Percentiles rank a stretch among this genome's conserved stretches.
phyloP scores from a whole-genome alignment of 768 basidiomycete species.

The Psilocybe subaeruginosa region DNA sequence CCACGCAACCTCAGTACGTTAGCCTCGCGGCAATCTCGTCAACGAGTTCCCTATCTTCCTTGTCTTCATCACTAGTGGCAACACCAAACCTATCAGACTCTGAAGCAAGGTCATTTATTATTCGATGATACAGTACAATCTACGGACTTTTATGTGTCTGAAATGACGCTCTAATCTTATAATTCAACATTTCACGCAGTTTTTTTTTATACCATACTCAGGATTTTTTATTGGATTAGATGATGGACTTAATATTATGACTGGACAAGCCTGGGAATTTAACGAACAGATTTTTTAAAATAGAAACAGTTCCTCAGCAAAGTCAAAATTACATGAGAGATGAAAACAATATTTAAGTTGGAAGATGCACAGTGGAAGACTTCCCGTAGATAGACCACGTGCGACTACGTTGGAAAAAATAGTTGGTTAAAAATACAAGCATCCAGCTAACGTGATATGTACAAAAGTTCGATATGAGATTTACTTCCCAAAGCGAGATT shows the following conservation, averaged over 20 bases:
- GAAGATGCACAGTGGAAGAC: neutral
- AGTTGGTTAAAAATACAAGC: conserved; percentile 8
- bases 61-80: conserved; percentile 25
- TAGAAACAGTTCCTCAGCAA: neutral
- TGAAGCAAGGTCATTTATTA: conserved; percentile 23
- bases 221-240: neutral
- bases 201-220: neutral
- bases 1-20: conserved; percentile 19
- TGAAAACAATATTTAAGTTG: neutral
- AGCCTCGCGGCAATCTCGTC: conserved; percentile 32
- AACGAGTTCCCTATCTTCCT: conserved; percentile 32
- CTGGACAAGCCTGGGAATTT: neutral
- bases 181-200: neutral
- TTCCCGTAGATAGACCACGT: neutral
- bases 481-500: conserved; percentile 30
- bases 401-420: neutral
- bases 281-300: neutral
- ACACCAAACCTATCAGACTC: conserved; percentile 26
- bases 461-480: neutral
- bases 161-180: neutral
- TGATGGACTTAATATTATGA: neutral
- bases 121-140: conserved; percentile 8
- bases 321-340: too few species aligned
- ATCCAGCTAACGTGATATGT: neutral
- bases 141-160: neutral